Evolutionary conservation across 2,329 filamentous ascomycete genomes (phyloP), one percentile per base, ranked within the genome.

Genomic region (Sclerotiophoma versabilis): DNA sequence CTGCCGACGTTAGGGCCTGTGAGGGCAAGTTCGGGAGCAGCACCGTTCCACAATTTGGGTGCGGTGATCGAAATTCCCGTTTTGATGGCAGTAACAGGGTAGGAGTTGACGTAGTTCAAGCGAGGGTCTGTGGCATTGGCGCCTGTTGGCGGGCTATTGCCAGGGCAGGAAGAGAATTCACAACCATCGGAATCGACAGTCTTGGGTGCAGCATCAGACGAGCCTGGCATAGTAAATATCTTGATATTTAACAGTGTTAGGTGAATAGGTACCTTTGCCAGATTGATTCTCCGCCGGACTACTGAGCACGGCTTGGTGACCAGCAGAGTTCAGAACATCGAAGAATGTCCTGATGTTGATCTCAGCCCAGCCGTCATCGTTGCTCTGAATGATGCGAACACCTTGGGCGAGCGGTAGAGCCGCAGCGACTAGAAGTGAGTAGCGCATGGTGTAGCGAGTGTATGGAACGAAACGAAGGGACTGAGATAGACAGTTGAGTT

Each of bases 311-410:
- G 86, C 84, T 9, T 84, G 77, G 62, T 90, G 83, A 0, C 84
- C 85, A 2, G 83, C 80, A 1, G 73, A 72, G 9, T 74, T 80
- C 33, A 91, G 74, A 11, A 80, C 77, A 46, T 84, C 73, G 73
- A 87, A 84, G 45, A 90, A 76, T 0, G 80, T 79, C 14, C 88
- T 83, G 43, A 87, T 75, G 65, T 90, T 89, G 33, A 81, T 81
- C 75, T 90, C 88, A 5, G 87, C 86, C 88, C 88, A 91, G 27
- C 88, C 88, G 68, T 91, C 88, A 60, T 91, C 88, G 72, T 91
- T 91, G 60, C 83, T 82, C 51, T 87, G 84, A 48, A 91, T 68
- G 64, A 73, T 69, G 33, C 70, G 70, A 11, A 70, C 47, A 22
- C 64, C 70, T 33, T 67, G 66, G 14, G 62, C 58, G 14, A 73